Evolutionary conservation across 2,329 filamentous ascomycete genomes (phyloP).

Genomic region (Byssothecium circinans): DNA sequence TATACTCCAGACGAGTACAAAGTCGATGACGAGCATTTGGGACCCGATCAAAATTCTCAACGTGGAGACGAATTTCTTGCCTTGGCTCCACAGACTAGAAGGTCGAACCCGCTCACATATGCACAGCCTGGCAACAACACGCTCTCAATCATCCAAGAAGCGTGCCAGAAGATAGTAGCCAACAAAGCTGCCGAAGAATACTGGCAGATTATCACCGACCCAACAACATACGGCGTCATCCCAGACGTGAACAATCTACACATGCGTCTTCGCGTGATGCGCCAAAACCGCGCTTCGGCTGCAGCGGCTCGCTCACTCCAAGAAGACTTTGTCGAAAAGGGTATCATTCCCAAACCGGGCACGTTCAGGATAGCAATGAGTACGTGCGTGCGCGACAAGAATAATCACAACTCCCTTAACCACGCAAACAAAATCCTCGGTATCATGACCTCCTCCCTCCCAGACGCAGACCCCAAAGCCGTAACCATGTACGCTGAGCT

Average conservation of each 20-base stretch:
- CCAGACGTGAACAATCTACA: constrained; percentile 75
- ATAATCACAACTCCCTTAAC: constrained; percentile 69
- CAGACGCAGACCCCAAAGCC: constrained; percentile 34
- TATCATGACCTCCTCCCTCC: constrained; percentile 29
- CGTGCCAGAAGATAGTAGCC: constrained; percentile 62
- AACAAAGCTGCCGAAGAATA: constrained; percentile 70
- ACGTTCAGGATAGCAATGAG: constrained; percentile 74
- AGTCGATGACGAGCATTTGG: constrained; percentile 33
- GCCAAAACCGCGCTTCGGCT: constrained; percentile 65
- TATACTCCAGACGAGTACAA: constrained; percentile 27
- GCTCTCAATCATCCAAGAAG: constrained; percentile 69
- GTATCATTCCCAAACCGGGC: constrained; percentile 40
- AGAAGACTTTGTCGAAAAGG: constrained; percentile 31
- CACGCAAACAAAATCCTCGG: constrained; percentile 68
- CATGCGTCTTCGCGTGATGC: constrained; percentile 68
- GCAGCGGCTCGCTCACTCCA: constrained; percentile 62
- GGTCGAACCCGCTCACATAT: constrained; percentile 43
- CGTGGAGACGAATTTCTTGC: constrained; percentile 40
- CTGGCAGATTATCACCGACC: constrained; percentile 70
- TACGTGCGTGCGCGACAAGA: constrained; percentile 73
- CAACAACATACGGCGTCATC: constrained; percentile 57
- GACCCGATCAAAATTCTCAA: constrained; percentile 17
- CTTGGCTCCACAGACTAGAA: constrained; percentile 18
- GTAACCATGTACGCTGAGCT: constrained; percentile 36
- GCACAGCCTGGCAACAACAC: constrained; percentile 56